Base-by-base conservation (phyloP, 352 stramenopile genomes). In the Phytopythium boreale region DNA sequence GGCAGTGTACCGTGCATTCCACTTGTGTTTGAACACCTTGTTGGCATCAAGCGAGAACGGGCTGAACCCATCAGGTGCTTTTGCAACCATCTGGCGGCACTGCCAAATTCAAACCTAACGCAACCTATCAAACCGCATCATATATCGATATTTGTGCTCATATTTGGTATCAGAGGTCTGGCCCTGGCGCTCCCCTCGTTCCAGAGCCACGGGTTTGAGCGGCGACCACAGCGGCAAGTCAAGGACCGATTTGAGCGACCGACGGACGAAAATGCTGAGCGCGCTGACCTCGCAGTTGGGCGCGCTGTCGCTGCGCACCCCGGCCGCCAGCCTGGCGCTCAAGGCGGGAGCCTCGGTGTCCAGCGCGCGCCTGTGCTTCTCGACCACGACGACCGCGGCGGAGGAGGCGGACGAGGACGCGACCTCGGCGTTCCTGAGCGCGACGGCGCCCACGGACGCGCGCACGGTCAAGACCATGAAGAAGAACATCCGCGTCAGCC, bases 401-500 rank as follows among this genome's bases (percentile, higher is more conserved):
- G 62, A 68, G 31, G 58, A 55, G 29, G 52, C 57, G 27, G 51
- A 36, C n/a, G 74, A 81, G 44, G 78, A 88, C 44, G 75, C 80
- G 39, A 88, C 77, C 2, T 74, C 72, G 14, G 81, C 73, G 50
- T 90, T 92, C 64, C 71, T 92, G 50, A 82, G 74, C 59, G 79
- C 81, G 26, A 88, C 81, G 52, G 77, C 83, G 27, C 71, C 83
- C 11, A 56, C 64, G 6, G 82, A 90, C 39, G 55, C 67, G 19
- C 86, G 86, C 56, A 74, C 63, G 17, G 82, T 94, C 31, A 89
- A 88, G 67, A 95, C 86, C 4, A 84, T 92, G 65, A 95, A 93
- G 72, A 82, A 88, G 61, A 77, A 87, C 59, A 90, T 95, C 56
- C 87, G 87, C 61, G 82, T 74, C 44, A 95, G 87, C 37, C 87